These are phyloP conservation scores for Fusarium pseudonygamai DNA, from an alignment of 2,329 filamentous ascomycete species.

Conservation along the genomic window DNA sequence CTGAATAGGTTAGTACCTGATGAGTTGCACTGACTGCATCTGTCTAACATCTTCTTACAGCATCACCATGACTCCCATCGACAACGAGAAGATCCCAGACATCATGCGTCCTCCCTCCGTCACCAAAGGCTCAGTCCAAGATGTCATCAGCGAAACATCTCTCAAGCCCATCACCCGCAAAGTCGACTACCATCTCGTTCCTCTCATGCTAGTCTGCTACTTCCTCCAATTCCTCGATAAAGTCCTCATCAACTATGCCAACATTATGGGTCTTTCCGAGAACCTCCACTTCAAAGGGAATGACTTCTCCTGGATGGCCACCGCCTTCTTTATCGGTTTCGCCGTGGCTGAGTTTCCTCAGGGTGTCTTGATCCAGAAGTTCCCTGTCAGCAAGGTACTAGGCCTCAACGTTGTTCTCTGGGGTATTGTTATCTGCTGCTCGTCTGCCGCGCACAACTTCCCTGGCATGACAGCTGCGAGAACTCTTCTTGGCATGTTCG, in stretches of 20 bases:
- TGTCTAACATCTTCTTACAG: background rate
- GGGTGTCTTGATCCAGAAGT: slow-evolving; percentile 3
- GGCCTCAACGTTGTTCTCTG: slow-evolving; percentile 8
- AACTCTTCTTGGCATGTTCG: slow-evolving; percentile 15
- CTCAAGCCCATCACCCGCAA: background rate
- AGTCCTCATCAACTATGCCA: slow-evolving; percentile 11
- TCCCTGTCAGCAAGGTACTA: background rate
- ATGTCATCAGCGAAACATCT: background rate
- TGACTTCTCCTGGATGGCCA: slow-evolving; percentile 14
- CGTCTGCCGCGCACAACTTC: background rate
- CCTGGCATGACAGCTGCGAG: slow-evolving; percentile 6
- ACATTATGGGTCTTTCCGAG: slow-evolving; percentile 9
- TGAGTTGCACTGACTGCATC: background rate
- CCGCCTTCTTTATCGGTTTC: slow-evolving; percentile 8
- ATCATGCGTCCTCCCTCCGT: background rate
- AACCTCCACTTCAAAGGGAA: slow-evolving; percentile 4
- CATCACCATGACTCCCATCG: background rate
- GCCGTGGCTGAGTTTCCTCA: slow-evolving; percentile 4
- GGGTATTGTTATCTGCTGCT: slow-evolving; percentile 6
- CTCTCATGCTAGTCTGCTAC: slow-evolving; percentile 7
- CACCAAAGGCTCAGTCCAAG: background rate
- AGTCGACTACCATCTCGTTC: slow-evolving; percentile 15
- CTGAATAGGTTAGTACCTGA: background rate
- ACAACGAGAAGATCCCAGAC: background rate
- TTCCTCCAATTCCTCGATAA: slow-evolving; percentile 15